Percentiles rank a stretch among this genome's conserved stretches.
These are phyloP conservation scores for Rhizoclosmatium sp. DNA, from an alignment of 192 early-diverging fungal genomes.

Conservation along the genomic window DNA sequence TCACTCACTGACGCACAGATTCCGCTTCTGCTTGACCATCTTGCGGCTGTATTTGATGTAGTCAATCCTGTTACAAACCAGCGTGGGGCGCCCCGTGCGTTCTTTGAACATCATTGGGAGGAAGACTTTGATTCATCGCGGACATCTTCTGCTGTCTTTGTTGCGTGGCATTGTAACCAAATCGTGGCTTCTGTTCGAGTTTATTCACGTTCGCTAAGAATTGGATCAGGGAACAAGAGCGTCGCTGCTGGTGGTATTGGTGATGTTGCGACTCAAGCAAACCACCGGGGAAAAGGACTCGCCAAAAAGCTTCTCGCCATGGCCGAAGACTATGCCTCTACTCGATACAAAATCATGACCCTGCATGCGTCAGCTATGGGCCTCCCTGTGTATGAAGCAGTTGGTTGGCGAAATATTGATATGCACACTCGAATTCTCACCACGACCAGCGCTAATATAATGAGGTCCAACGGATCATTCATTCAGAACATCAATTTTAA, in stretches of 20 bases:
- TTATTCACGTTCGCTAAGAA: conserved; percentile 68
- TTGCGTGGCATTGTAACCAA: background rate
- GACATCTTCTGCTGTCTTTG: background rate
- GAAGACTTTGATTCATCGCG: background rate
- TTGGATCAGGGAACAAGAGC: conserved; percentile 64
- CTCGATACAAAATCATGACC: background rate
- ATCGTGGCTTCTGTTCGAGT: conserved; percentile 63
- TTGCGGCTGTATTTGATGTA: background rate
- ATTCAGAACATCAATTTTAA: background rate
- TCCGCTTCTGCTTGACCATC: conserved; percentile 12
- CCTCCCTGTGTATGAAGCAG: background rate
- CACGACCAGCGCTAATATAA: background rate
- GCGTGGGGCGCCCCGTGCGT: conserved; percentile 3
- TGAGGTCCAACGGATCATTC: background rate
- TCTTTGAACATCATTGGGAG: conserved; percentile 6
- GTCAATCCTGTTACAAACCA: background rate
- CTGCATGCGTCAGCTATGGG: background rate
- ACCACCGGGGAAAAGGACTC: conserved; percentile 15
- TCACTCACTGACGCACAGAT: background rate
- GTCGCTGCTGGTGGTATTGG: conserved; percentile 35
- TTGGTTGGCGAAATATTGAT: background rate
- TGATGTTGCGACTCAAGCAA: background rate
- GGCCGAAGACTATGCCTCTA: background rate
- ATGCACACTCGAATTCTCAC: background rate
- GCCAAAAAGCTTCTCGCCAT: background rate